These are phyloP conservation scores for Coniella lustricola DNA, from an alignment of 2,329 filamentous ascomycete genomes.

Conservation along the genomic window DNA sequence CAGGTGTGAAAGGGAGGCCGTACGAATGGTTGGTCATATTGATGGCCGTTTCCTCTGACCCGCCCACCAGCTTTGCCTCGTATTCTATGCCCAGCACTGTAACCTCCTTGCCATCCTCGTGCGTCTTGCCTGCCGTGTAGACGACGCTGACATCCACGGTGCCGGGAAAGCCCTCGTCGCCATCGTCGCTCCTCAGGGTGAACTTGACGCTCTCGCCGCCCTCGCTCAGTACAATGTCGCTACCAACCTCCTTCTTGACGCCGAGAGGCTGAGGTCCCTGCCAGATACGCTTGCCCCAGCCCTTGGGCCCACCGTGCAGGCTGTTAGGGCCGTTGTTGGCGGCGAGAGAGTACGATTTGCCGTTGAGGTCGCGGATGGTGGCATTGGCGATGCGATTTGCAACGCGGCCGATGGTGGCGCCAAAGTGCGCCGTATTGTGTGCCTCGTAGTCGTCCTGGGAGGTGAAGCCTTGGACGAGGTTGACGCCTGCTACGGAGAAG, in stretches of 20 bases:
- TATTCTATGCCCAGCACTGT: constrained; percentile 80
- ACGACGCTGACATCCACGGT: constrained; percentile 69
- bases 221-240: constrained; percentile 29
- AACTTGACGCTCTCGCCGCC: constrained; percentile 63
- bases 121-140: constrained; percentile 67
- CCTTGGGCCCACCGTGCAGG: constrained; percentile 63
- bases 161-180: constrained; percentile 86
- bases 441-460: constrained; percentile 66
- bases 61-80: constrained; percentile 72
- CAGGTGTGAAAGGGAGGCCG: constrained; percentile 19
- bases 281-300: constrained; percentile 79
- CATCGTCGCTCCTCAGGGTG: constrained; percentile 62
- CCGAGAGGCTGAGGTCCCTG: constrained; percentile 60
- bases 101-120: constrained; percentile 52
- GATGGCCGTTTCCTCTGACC: constrained; percentile 81
- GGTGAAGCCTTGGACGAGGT: constrained; percentile 86
- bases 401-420: constrained; percentile 82
- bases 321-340: constrained; percentile 74
- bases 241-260: constrained; percentile 34
- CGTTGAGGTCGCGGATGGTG: constrained; percentile 65
- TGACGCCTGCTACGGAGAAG: constrained; percentile 67
- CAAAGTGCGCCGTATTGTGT: constrained; percentile 76
- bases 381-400: constrained; percentile 75
- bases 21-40: constrained; percentile 96
- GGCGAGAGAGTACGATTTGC: constrained; percentile 59